Evolutionary conservation across 306 rosid genomes (phyloP).

Genomic region (Cucurbita ficifolia): DNA sequence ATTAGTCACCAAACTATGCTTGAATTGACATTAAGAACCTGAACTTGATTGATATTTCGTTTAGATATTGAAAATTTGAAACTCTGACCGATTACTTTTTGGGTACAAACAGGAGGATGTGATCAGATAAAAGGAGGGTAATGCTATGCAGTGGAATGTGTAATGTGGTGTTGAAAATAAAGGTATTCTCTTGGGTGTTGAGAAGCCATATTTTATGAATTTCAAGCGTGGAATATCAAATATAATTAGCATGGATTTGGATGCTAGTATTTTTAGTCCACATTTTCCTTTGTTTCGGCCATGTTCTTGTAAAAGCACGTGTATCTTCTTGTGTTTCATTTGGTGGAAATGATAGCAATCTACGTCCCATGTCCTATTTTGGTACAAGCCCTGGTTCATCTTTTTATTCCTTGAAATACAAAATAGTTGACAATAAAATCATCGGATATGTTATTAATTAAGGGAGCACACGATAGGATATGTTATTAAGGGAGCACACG

Average conservation of each 20-base stretch:
- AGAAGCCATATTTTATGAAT: neutral
- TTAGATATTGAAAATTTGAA: neutral
- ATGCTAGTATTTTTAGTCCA: neutral
- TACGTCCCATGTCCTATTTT: neutral
- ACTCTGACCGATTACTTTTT: neutral
- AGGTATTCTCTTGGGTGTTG: neutral
- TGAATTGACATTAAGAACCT: too few relatives aligned
- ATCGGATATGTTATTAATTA: too few relatives aligned
- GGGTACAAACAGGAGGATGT: neutral
- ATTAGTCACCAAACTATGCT: too few relatives aligned
- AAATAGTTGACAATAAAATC: too few relatives aligned
- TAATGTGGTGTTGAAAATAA: neutral
- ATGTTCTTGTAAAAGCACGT: neutral
- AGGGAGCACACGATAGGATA: too few relatives aligned
- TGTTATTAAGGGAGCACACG: too few relatives aligned
- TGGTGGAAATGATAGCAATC: neutral
- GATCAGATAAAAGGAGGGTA: neutral
- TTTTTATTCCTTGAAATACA: too few relatives aligned
- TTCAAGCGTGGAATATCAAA: neutral
- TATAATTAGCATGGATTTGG: neutral
- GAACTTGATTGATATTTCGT: neutral
- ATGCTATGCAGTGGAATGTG: neutral
- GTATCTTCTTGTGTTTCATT: neutral
- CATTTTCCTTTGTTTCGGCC: neutral
- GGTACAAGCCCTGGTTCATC: too few relatives aligned